Evolutionary conservation across 441 rosid species (phyloP).

Genomic region (Pelargonium australe): DNA sequence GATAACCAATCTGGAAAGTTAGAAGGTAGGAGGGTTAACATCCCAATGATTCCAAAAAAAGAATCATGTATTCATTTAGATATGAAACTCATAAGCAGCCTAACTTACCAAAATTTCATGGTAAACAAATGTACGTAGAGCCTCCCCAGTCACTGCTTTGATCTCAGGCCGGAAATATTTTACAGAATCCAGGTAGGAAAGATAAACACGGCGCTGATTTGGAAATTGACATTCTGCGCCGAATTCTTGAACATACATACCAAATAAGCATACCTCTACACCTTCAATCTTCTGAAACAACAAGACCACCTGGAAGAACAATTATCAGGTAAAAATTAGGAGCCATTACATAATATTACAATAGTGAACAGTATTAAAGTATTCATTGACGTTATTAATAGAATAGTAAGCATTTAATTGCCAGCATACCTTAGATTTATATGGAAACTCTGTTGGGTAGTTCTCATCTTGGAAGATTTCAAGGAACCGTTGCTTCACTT

Average conservation of each 20-base stretch:
- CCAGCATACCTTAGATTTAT: slow-evolving; percentile 78
- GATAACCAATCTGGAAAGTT: slow-evolving; percentile 77
- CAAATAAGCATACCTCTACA: slow-evolving; percentile 97
- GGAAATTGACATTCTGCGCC: slow-evolving; percentile 50
- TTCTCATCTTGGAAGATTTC: slow-evolving; percentile 90
- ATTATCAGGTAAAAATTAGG: slow-evolving; percentile 13
- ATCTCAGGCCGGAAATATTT: slow-evolving; percentile 82
- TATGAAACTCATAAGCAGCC: slow-evolving; percentile 42
- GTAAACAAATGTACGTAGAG: slow-evolving; percentile 93
- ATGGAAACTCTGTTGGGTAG: slow-evolving; percentile 88
- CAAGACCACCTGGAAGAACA: slow-evolving; percentile 68
- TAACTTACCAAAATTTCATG: slow-evolving; percentile 90
- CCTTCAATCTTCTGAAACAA: slow-evolving; percentile 99
- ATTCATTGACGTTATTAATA: background rate
- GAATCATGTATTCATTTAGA: background rate
- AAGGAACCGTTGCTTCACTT: slow-evolving; percentile 90
- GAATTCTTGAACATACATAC: slow-evolving; percentile 68
- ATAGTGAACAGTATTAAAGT: background rate
- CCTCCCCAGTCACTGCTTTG: slow-evolving; percentile 89
- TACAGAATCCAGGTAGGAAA: slow-evolving; percentile 37
- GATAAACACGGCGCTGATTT: slow-evolving; percentile 60
- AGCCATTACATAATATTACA: background rate
- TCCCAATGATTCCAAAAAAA: slow-evolving; percentile 11
- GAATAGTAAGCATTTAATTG: slow-evolving; percentile 9
- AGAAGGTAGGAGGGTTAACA: slow-evolving; percentile 13